Percentiles rank a stretch among this genome's conserved stretches.
phyloP scores from a whole-genome alignment of 176 grass and related monocot genomes.

The Coix lacrymajobi region DNA sequence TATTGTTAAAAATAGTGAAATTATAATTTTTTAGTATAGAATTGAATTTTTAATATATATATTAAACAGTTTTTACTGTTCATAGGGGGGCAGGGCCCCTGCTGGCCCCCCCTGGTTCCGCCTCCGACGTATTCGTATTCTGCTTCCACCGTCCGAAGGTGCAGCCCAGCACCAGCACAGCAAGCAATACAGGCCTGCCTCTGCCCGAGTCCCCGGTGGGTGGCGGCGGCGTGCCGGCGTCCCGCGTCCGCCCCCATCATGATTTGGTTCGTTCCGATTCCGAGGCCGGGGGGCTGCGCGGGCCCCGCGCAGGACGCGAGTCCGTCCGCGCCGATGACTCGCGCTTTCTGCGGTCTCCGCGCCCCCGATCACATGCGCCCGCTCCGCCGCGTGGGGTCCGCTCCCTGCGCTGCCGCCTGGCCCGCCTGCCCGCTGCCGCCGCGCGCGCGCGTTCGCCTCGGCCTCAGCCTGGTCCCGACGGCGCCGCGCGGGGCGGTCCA shows the following conservation, averaged over 20 bases:
- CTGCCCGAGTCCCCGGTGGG: no score
- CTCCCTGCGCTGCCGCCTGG: no score
- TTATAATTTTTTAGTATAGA: no score
- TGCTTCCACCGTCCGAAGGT: background rate
- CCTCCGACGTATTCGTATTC: background rate
- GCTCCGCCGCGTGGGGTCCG: background rate
- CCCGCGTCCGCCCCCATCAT: background rate
- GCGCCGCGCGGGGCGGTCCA: background rate
- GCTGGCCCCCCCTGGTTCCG: no score
- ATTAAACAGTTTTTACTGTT: no score
- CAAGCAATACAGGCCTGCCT: background rate
- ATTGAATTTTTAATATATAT: no score
- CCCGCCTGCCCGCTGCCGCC: background rate
- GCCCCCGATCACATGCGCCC: slow-evolving; percentile 25
- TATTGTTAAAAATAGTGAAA: no score
- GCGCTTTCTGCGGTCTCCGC: slow-evolving; percentile 20
- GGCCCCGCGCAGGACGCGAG: background rate
- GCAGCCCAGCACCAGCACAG: background rate
- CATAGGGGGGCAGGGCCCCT: no score
- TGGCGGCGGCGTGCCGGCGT: background rate
- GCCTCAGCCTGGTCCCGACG: background rate
- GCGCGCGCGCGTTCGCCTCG: background rate
- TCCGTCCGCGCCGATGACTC: slow-evolving; percentile 10
- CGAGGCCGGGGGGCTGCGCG: background rate
- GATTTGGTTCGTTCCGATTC: background rate